Evolutionary conservation across 192 early-diverging fungal genomes (phyloP).

Genomic region (Linnemannia schmuckeri): DNA sequence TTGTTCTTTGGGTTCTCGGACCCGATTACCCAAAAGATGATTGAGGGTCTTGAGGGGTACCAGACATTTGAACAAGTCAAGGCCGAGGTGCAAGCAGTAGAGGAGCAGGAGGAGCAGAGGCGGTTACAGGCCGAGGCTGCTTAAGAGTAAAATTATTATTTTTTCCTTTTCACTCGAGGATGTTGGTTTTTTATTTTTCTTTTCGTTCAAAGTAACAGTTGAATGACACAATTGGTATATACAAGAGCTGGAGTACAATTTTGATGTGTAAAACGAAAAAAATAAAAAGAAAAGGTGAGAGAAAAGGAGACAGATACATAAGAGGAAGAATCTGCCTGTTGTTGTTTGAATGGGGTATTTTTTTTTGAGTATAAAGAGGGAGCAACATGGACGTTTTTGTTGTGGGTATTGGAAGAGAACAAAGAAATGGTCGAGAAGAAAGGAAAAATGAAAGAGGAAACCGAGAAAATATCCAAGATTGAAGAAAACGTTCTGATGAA

Average conservation of each 20-base stretch:
- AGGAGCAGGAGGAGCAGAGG: not conserved
- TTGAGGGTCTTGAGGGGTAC: slow-evolving; percentile 61
- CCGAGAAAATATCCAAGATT: not conserved
- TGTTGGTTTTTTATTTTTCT: not conserved
- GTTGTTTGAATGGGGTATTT: not conserved
- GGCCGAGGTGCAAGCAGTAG: slow-evolving; percentile 22
- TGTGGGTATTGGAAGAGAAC: not conserved
- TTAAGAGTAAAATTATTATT: not conserved
- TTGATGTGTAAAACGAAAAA: slow-evolving; percentile 9
- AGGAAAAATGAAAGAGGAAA: not conserved
- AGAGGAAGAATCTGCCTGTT: slow-evolving; percentile 24
- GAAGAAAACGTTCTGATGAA: not conserved
- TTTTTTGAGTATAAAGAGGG: slow-evolving; percentile 9
- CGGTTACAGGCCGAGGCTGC: not conserved
- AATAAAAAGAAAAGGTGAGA: slow-evolving; percentile 3
- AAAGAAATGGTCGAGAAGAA: not conserved
- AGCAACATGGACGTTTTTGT: not conserved
- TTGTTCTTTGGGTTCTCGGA: slow-evolving; percentile 72
- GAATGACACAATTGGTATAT: slow-evolving; percentile 18
- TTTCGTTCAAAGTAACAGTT: not conserved
- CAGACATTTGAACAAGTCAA: slow-evolving; percentile 35
- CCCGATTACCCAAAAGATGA: slow-evolving; percentile 63
- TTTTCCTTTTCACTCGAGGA: slow-evolving; percentile 3
- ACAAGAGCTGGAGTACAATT: slow-evolving; percentile 17
- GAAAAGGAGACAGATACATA: slow-evolving; percentile 26